Conservation (phyloP, 352 stramenopile species). For the Pythium biforme region DNA sequence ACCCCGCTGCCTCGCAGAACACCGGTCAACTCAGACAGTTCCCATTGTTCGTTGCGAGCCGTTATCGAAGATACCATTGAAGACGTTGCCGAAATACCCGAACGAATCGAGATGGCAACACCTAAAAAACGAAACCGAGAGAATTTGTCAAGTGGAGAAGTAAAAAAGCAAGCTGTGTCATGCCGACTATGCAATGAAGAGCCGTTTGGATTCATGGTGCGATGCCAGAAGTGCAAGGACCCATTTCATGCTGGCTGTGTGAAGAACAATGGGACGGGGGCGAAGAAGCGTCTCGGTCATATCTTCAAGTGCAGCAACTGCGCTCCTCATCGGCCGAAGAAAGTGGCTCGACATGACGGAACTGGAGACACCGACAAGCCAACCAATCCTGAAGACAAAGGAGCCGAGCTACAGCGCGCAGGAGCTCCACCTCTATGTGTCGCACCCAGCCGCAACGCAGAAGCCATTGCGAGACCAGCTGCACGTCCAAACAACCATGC, state of each 20-base stretch:
- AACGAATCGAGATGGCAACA: too few species aligned
- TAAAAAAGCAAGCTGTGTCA: background rate
- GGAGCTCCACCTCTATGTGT: background rate
- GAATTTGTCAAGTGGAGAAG: background rate
- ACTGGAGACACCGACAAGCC: background rate
- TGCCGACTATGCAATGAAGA: conserved; percentile 40
- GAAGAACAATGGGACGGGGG: conserved; percentile 26
- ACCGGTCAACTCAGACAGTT: background rate
- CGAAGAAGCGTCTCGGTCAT: conserved; percentile 33
- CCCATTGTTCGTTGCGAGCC: background rate
- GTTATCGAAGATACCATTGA: background rate
- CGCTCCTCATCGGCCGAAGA: conserved; percentile 27
- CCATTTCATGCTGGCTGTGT: conserved; percentile 46
- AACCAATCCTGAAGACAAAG: background rate
- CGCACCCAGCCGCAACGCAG: background rate
- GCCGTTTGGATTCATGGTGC: conserved; percentile 56
- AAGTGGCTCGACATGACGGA: conserved; percentile 15
- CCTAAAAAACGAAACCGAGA: background rate
- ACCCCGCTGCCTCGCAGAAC: too few species aligned
- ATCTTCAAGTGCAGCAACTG: conserved; percentile 35
- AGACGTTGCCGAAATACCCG: background rate
- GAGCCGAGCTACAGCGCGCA: background rate
- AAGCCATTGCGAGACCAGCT: background rate
- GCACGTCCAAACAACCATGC: background rate
- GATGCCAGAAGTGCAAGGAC: conserved; percentile 52